Evolutionary conservation across 1,139 yeast genomes (phyloP).

Genomic region (Magnusiomyces ingens): DNA sequence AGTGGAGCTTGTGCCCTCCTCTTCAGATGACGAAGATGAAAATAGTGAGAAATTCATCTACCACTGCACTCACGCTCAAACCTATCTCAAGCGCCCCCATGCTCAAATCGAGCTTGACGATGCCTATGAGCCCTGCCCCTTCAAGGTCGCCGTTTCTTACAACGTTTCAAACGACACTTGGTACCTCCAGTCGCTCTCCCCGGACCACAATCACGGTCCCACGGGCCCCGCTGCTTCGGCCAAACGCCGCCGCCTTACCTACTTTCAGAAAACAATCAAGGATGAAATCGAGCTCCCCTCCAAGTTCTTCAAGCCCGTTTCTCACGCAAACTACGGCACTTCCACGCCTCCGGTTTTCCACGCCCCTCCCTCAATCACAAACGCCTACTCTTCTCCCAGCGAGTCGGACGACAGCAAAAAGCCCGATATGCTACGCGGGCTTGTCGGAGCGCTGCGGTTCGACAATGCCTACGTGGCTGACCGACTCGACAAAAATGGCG

Average conservation of each 20-base stretch:
- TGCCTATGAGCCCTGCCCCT: constrained; percentile 8
- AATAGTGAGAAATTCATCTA: background rate
- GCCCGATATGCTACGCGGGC: constrained; percentile 10
- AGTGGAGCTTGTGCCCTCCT: background rate
- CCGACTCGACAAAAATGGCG: constrained; percentile 12
- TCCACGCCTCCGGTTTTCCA: background rate
- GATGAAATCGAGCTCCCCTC: constrained; percentile 8
- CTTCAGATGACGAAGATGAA: background rate
- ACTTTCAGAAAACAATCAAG: constrained; percentile 13
- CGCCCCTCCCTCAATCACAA: background rate
- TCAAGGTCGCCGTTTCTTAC: constrained; percentile 6
- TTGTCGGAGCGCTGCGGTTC: constrained; percentile 15
- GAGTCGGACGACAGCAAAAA: background rate
- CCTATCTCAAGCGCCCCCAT: constrained; percentile 1
- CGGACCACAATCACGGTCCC: constrained; percentile 16
- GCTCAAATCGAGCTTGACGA: background rate
- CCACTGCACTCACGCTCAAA: background rate
- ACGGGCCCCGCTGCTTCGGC: constrained; percentile 12
- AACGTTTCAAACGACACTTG: background rate
- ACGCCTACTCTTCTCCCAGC: background rate
- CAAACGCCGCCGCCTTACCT: constrained; percentile 10
- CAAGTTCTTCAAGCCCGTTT: background rate
- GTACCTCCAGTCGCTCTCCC: constrained; percentile 4
- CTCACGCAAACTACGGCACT: background rate
- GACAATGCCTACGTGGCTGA: constrained; percentile 16